Percentiles rank a stretch among this genome's conserved stretches.
Evolutionary conservation across 768 basidiomycete species (phyloP).

Genomic region (Pholiota microspora): DNA sequence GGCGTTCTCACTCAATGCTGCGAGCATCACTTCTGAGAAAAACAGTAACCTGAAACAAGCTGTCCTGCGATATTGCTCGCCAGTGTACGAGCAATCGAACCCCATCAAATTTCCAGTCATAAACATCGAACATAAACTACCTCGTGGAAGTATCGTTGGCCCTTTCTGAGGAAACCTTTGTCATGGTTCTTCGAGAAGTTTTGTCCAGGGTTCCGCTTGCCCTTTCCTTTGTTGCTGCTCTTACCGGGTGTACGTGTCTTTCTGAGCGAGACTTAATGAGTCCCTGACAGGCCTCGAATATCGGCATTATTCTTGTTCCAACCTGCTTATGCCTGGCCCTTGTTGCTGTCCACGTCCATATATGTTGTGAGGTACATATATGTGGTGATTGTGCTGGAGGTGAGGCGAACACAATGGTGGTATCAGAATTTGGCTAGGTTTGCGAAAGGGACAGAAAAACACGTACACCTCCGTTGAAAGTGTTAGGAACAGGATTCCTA

Average conservation of each 20-base stretch:
- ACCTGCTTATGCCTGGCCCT: conserved; percentile 3
- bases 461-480: conserved; percentile 6
- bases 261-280: not conserved
- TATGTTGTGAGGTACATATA: no score
- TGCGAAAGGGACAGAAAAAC: not conserved
- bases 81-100: no score
- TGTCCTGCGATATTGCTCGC: no score
- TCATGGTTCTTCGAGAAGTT: conserved; percentile 5
- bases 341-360: no score
- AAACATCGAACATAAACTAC: no score
- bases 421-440: not conserved
- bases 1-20: no score
- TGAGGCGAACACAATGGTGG: no score
- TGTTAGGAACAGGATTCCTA: not conserved
- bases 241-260: not conserved
- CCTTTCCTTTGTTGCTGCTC: conserved; percentile 7
- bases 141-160: no score
- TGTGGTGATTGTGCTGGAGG: conserved; percentile 5
- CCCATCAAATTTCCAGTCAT: no score
- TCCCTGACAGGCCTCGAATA: not conserved
- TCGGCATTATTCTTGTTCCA: conserved; percentile 6
- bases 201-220: not conserved
- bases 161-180: conserved; percentile 4
- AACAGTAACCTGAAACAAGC: no score
- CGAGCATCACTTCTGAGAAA: no score